Percentiles rank a stretch among this genome's conserved stretches.
Conservation (phyloP, 2,329 filamentous ascomycete species). For the Hymenotorrendiella dingleyae region DNA sequence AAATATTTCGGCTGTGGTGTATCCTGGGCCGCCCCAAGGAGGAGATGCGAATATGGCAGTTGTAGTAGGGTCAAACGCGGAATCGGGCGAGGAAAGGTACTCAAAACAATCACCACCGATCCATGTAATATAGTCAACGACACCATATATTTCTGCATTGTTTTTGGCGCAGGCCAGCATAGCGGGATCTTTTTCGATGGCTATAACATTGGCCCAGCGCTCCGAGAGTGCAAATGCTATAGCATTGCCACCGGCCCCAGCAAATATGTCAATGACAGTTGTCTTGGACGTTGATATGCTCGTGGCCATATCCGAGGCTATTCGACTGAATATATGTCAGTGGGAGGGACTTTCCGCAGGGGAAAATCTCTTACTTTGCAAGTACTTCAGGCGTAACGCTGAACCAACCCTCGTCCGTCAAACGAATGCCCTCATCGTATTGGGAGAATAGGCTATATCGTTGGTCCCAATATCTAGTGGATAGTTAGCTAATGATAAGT, state of each 20-base stretch:
- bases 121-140: slow-evolving; percentile 75
- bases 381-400: slow-evolving; percentile 92
- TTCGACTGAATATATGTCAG: slow-evolving; percentile 60
- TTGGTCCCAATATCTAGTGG: slow-evolving; percentile 77
- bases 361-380: slow-evolving; percentile 73
- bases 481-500: slow-evolving; percentile 3
- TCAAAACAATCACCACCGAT: slow-evolving; percentile 78
- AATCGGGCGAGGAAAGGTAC: slow-evolving; percentile 22
- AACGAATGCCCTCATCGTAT: slow-evolving; percentile 81
- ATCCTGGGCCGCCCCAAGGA: slow-evolving; percentile 67
- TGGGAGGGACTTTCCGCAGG: no score
- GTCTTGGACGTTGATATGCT: slow-evolving; percentile 26
- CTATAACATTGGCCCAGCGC: slow-evolving; percentile 78
- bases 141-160: slow-evolving; percentile 82
- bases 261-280: slow-evolving; percentile 77
- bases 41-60: slow-evolving; percentile 64
- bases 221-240: slow-evolving; percentile 86
- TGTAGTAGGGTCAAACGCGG: slow-evolving; percentile 19
- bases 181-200: slow-evolving; percentile 75
- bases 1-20: slow-evolving; percentile 65
- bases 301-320: slow-evolving; percentile 64
- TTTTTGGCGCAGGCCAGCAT: slow-evolving; percentile 86
- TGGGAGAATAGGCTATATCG: slow-evolving; percentile 79
- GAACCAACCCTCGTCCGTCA: slow-evolving; percentile 95
- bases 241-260: slow-evolving; percentile 84